phyloP scores from a whole-genome alignment of 805 yeast species.

The Candida sithepensis region DNA sequence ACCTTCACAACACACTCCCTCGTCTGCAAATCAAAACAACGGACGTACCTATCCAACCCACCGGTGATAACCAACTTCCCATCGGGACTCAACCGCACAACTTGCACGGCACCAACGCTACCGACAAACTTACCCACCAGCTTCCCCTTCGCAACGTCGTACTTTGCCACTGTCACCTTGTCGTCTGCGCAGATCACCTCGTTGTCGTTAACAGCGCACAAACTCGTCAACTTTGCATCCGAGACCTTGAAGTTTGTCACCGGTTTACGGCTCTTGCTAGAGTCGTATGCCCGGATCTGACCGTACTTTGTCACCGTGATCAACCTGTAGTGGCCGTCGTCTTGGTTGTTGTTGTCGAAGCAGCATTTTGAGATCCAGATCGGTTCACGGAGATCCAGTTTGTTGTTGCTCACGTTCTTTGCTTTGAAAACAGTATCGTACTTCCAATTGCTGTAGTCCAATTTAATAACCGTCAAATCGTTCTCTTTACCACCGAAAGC shows the following conservation, averaged over 20 bases:
- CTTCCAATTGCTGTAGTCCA: constrained; percentile 19
- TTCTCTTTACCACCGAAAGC: constrained; percentile 88
- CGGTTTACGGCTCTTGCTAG: constrained; percentile 68
- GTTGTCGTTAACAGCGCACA: constrained; percentile 34
- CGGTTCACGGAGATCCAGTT: constrained; percentile 76
- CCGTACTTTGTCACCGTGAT: constrained; percentile 73
- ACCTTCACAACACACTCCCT: constrained; percentile 67
- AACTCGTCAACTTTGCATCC: constrained; percentile 49
- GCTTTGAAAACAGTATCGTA: constrained; percentile 55
- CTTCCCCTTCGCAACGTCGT: constrained; percentile 46
- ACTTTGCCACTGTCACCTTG: constrained; percentile 59
- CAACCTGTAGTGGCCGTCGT: constrained; percentile 42
- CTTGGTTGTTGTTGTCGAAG: constrained; percentile 33
- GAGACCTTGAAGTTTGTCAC: constrained; percentile 48
- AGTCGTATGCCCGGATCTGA: constrained; percentile 70
- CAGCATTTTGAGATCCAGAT: constrained; percentile 67
- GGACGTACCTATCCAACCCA: constrained; percentile 81
- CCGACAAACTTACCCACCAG: constrained; percentile 73
- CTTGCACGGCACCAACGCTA: constrained; percentile 66
- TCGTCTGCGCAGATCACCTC: constrained; percentile 70
- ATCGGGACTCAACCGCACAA: constrained; percentile 25
- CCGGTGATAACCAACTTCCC: constrained; percentile 62
- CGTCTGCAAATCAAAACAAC: constrained; percentile 64
- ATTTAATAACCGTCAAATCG: constrained; percentile 51
- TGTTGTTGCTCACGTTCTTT: constrained; percentile 79